Evolutionary conservation across 2,329 filamentous ascomycete species (phyloP), one percentile per base, ranked within the genome.

Genomic region (Ascochyta rabiei): DNA sequence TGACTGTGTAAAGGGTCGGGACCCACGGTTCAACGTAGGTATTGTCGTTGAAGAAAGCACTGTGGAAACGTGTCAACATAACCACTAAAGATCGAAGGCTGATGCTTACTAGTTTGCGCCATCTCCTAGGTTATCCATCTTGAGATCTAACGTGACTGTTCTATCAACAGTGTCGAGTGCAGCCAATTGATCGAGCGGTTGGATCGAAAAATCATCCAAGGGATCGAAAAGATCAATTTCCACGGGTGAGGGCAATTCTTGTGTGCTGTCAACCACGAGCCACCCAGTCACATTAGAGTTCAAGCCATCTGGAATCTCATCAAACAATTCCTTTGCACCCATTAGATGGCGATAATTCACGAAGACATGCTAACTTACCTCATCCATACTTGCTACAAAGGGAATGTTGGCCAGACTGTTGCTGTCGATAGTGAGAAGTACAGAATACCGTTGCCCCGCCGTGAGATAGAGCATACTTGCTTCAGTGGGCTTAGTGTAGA

Each of bases 21-120:
- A 95, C 90, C 70, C 89, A 89, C 41, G 89, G 90, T 0, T 76
- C 51, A 2, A 83, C 82, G 73, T 92, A 96, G 26, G 89, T 90
- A 60, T 89, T 84, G 73, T 89, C 86, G 79, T 93, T 92, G 73
- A 80, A 79, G 64, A 78, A 79, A 13, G 78, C 77, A 54, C 73
- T 76, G n/a, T 1, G 38, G 9, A n/a, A 6, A 16, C 2, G 35
- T 43, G 41, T 63, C 31, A 45, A 10, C 46, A 53, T 45, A 31
- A 12, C 4, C 8, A 8, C 19, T 5, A 16, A 15, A 8, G n/a
- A 15, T 12, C 10, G n/a, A 28, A n/a, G 4, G 12, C 3, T 3
- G 10, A 2, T n/a, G 68, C 79, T 69, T 72, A 85, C 83, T 90
- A 90, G 73, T 77, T 79, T 3, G 83, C 83, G 2, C 89, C 88